These are phyloP conservation scores for Cordyceps cateniannulata DNA, from an alignment of 2,329 filamentous ascomycete genomes.

Conservation along the genomic window DNA sequence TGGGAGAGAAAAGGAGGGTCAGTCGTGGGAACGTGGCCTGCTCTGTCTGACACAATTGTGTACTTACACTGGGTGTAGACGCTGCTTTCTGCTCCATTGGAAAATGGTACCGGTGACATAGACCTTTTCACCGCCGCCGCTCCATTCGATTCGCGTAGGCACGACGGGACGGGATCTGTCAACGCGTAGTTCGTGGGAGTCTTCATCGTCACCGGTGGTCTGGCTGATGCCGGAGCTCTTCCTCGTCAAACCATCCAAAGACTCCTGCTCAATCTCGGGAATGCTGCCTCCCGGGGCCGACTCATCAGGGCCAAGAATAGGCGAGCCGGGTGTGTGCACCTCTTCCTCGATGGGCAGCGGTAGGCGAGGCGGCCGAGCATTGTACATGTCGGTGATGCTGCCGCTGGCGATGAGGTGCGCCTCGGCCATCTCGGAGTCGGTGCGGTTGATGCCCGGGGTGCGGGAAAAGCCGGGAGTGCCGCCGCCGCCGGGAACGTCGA, in stretches of 20 bases:
- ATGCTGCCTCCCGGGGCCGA: conserved; percentile 47
- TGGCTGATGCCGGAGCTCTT: conserved; percentile 55
- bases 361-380: conserved; percentile 73
- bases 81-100: conserved; percentile 93
- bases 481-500: conserved; percentile 46
- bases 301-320: conserved; percentile 71
- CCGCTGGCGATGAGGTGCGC: conserved; percentile 42
- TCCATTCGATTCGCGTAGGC: conserved; percentile 82
- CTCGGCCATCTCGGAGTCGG: conserved; percentile 23
- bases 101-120: conserved; percentile 98
- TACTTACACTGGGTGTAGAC: conserved; percentile 76
- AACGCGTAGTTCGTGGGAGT: conserved; percentile 68
- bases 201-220: conserved; percentile 67
- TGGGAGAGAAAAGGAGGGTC: not conserved
- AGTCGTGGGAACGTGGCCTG: conserved; percentile 14
- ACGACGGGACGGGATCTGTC: conserved; percentile 73
- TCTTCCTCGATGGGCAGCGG: conserved; percentile 93
- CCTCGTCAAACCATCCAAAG: conserved; percentile 42
- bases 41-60: too few relatives aligned
- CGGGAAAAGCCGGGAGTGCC: conserved; percentile 29
- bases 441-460: conserved; percentile 26
- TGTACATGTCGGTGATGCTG: conserved; percentile 59
- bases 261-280: conserved; percentile 48
- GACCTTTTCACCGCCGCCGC: conserved; percentile 73
- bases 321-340: conserved; percentile 80